These are phyloP conservation scores for Aureobasidium sp. DNA, from an alignment of 2,329 filamentous ascomycete species.

Conservation along the genomic window DNA sequence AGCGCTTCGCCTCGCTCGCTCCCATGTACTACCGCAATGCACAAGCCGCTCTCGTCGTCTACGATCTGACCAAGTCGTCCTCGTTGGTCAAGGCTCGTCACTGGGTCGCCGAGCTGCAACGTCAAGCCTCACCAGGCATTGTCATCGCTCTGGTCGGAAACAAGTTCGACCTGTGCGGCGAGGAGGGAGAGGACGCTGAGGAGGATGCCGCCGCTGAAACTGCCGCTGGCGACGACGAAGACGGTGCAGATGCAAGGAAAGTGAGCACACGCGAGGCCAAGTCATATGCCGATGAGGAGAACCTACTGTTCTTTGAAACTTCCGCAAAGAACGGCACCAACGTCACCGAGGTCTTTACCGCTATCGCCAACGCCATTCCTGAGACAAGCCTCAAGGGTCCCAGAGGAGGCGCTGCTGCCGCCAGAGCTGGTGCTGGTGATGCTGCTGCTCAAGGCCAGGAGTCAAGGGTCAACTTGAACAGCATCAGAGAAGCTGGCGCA, in stretches of 20 bases:
- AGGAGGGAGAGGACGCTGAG: conserved; percentile 39
- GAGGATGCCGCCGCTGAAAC: conserved; percentile 41
- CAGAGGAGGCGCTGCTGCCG: conserved; percentile 57
- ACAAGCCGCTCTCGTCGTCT: conserved; percentile 93
- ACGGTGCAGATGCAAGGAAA: conserved; percentile 69
- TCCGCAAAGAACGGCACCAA: conserved; percentile 94
- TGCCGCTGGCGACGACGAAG: conserved; percentile 37
- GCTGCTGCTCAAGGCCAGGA: conserved; percentile 58
- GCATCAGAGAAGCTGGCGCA: conserved; percentile 62
- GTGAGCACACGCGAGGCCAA: conserved; percentile 87
- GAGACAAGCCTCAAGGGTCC: conserved; percentile 92
- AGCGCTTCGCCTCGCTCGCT: conserved; percentile 91
- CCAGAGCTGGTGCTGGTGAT: conserved; percentile 38
- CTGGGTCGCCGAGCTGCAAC: conserved; percentile 96
- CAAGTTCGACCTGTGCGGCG: conserved; percentile 75
- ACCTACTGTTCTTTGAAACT: conserved; percentile 92
- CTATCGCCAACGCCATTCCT: conserved; percentile 95
- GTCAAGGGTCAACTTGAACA: conserved; percentile 72
- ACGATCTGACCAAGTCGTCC: conserved; percentile 94
- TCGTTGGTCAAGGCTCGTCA: conserved; percentile 96
- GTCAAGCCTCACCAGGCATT: conserved; percentile 91
- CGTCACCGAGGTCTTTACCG: conserved; percentile 92
- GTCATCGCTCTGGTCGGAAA: conserved; percentile 96
- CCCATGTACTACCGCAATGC: conserved; percentile 99
- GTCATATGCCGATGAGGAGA: conserved; percentile 89